Evolutionary conservation across 176 grass and related monocot genomes (phyloP), one percentile per base, ranked within the genome.

Genomic region (Pontederia crassipes): DNA sequence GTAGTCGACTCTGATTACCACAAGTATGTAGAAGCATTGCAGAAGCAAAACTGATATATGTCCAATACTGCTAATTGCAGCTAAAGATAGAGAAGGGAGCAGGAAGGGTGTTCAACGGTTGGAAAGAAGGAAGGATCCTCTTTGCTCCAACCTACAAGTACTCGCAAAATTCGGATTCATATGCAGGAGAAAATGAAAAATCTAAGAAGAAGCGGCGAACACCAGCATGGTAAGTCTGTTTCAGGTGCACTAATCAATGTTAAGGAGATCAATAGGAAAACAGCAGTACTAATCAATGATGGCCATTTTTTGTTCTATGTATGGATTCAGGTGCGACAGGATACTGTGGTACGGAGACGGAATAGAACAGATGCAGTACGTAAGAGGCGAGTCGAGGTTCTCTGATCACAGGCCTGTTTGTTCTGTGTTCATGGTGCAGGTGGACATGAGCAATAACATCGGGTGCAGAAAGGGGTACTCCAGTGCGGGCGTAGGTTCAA

Each of bases 91-190:
- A 95, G 76, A 74, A 79, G 17, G 77, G 80, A 24, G 81, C 77
- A 12, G 89, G 82, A 80, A 72, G 82, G 15, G 82, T 78, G 59
- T 95, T 95, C 65, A 89, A 75, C 66, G 89, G 82, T 7, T 95
- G 89, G 85, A 86, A 79, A 14, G 89, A 95, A 69, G 89, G 84
- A 70, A 95, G 83, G 76, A 95, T 95, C 55, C 89, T 78, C 80
- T 95, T 95, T 78, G 82, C 89, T 50, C 89, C 89, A 17, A 95
- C 89, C 32, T 95, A 95, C 74, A 95, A 95, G 69, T 95, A 95
- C 59, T 81, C 82, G 17, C 80, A 61, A 49, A 95, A 95, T 49
- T 95, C 89, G 1, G 85, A 95, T 72, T 76, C 85, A 61, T 95
- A 95, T 81, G 79, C 85, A 47, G 85, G 79, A 67, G 89, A 95